Evolutionary conservation across 768 basidiomycete genomes (phyloP).

Genomic region (Tylopilus sp.): DNA sequence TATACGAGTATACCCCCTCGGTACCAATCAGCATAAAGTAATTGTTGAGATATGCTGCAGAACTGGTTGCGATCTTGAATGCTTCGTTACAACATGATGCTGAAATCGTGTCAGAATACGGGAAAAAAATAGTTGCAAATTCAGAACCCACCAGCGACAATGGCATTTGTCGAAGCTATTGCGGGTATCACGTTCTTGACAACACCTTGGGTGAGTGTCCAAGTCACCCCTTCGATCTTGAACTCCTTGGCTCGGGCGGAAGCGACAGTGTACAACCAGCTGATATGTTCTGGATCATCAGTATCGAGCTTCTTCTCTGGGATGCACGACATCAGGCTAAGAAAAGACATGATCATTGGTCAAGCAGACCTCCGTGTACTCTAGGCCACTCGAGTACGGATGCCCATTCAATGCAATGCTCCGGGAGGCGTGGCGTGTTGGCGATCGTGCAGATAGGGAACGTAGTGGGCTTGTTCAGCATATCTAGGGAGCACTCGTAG

Average conservation of each 20-base stretch:
- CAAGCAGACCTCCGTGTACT: constrained; percentile 70
- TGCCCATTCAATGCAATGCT: constrained; percentile 99
- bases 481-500: constrained; percentile 97
- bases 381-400: constrained; percentile 99
- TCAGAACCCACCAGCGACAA: constrained; percentile 75
- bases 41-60: constrained; percentile 92
- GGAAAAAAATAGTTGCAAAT: background rate
- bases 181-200: constrained; percentile 99
- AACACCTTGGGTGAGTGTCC: constrained; percentile 96
- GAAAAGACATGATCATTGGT: background rate
- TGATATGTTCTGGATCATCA: constrained; percentile 95
- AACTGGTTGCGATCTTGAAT: constrained; percentile 96
- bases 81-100: constrained; percentile 99
- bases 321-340: constrained; percentile 3
- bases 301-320: constrained; percentile 92
- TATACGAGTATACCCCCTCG: constrained; percentile 94
- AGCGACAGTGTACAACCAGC: constrained; percentile 86
- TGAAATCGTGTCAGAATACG: constrained; percentile 25
- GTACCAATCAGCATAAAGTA: constrained; percentile 99
- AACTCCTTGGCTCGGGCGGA: constrained; percentile 84
- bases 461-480: constrained; percentile 95
- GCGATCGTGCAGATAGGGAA: constrained; percentile 99
- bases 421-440: constrained; percentile 95
- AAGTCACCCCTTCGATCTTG: constrained; percentile 97
- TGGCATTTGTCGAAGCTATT: constrained; percentile 97